phyloP scores from a whole-genome alignment of 2,329 filamentous ascomycete species.

The Neofusicoccum kwambonambiense region DNA sequence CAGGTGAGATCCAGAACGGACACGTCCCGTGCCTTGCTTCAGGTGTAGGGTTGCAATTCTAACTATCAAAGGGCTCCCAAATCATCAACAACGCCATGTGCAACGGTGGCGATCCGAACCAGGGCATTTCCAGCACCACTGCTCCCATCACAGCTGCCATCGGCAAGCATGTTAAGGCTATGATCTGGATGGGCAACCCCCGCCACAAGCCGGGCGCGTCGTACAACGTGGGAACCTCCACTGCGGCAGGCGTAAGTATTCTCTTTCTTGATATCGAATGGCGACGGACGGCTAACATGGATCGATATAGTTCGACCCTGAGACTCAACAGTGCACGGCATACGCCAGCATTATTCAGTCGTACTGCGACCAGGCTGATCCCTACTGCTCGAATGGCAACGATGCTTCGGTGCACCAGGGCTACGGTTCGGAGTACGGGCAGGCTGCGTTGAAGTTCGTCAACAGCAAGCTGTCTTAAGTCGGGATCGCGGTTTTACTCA shows the following conservation, averaged over 20 bases:
- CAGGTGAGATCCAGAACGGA: conserved; percentile 38
- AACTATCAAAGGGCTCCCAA: not conserved
- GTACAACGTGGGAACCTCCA: conserved; percentile 10
- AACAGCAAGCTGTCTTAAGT: conserved; percentile 47
- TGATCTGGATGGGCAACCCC: conserved; percentile 13
- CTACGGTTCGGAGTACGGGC: conserved; percentile 27
- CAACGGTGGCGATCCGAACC: not conserved
- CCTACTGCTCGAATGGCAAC: conserved; percentile 1
- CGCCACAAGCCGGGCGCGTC: conserved; percentile 1
- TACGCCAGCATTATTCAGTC: conserved; percentile 10
- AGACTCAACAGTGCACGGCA: not conserved
- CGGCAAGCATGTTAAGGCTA: conserved; percentile 23
- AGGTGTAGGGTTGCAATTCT: too few species aligned
- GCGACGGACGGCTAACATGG: not conserved
- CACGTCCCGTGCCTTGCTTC: too few species aligned
- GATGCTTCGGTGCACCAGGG: not conserved
- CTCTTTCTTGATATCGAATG: not conserved
- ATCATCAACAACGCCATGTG: conserved; percentile 11
- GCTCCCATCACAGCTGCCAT: not conserved
- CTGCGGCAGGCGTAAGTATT: conserved; percentile 26
- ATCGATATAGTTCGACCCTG: not conserved
- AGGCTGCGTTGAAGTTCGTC: conserved; percentile 59
- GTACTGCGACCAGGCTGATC: not conserved
- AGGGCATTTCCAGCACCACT: not conserved
- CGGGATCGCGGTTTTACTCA: too few species aligned